These are phyloP conservation scores for Diaporthe vaccinii DNA, from an alignment of 2,329 filamentous ascomycete species.

Conservation along the genomic window DNA sequence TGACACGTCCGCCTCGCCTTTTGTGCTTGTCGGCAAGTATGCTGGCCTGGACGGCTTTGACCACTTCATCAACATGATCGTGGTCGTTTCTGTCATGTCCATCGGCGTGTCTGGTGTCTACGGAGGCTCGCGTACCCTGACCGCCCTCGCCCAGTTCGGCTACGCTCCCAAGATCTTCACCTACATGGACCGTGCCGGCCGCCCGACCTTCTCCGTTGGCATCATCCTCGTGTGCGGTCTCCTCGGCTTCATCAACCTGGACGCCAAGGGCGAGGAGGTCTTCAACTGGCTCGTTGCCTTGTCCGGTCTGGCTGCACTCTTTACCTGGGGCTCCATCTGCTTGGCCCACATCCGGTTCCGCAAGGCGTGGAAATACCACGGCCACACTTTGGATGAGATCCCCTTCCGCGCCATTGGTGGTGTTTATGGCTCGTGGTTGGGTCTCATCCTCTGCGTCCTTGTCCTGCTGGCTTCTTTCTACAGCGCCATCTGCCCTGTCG, in stretches of 20 bases:
- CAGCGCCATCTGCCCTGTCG: slow-evolving; percentile 55
- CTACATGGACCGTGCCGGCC: slow-evolving; percentile 68
- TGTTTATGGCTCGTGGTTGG: slow-evolving; percentile 74
- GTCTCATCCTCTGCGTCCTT: slow-evolving; percentile 69
- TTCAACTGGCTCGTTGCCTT: slow-evolving; percentile 77
- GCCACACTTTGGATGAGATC: slow-evolving; percentile 76
- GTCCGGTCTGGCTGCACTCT: slow-evolving; percentile 75
- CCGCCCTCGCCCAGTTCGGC: slow-evolving; percentile 70
- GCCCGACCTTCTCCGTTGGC: slow-evolving; percentile 65
- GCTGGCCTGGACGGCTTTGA: slow-evolving; percentile 66
- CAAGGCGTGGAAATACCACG: slow-evolving; percentile 70
- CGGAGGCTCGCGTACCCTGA: slow-evolving; percentile 70
- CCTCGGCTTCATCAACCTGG: slow-evolving; percentile 64
- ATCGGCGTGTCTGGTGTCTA: slow-evolving; percentile 72
- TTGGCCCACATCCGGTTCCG: slow-evolving; percentile 79
- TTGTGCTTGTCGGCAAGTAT: slow-evolving; percentile 69
- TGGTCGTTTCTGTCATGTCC: slow-evolving; percentile 70
- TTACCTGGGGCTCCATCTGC: slow-evolving; percentile 80
- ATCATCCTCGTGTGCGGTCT: slow-evolving; percentile 62
- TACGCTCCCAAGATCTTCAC: slow-evolving; percentile 69
- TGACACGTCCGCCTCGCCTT: slow-evolving; percentile 64
- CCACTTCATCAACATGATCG: slow-evolving; percentile 71
- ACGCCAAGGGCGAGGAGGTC: slow-evolving; percentile 60
- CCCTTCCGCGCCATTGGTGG: slow-evolving; percentile 74
- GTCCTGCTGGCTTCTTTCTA: slow-evolving; percentile 65